These are phyloP conservation scores for Tetrahymena malaccensis DNA, from an alignment of 73 alveolate species.

Conservation along the genomic window DNA sequence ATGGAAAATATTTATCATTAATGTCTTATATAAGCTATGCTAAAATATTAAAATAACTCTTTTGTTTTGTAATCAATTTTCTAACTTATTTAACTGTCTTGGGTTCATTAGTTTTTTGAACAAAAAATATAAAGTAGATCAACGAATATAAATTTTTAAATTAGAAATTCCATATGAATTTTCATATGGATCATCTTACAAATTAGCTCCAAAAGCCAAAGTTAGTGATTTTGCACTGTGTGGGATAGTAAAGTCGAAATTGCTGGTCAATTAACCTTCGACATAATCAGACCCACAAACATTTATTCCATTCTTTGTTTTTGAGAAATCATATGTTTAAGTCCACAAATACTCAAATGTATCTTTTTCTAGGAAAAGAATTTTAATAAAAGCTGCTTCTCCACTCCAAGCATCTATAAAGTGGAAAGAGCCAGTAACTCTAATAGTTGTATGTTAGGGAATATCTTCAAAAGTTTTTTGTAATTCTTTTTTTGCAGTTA, in stretches of 20 bases:
- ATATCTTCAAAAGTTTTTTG: constrained; percentile 44
- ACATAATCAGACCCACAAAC: constrained; percentile 60
- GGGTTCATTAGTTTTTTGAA: too few species aligned
- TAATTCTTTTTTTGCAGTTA: constrained; percentile 49
- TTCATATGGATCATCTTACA: constrained; percentile 64
- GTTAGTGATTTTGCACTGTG: constrained; percentile 35
- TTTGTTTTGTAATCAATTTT: too few species aligned
- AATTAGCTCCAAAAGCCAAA: constrained; percentile 49
- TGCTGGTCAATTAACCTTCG: constrained; percentile 53
- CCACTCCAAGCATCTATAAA: constrained; percentile 79
- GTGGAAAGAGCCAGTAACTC: constrained; percentile 60
- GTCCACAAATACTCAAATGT: constrained; percentile 61
- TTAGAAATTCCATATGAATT: constrained; percentile 60
- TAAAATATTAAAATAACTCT: too few species aligned
- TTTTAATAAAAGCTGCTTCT: constrained; percentile 62
- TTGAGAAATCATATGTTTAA: constrained; percentile 44
- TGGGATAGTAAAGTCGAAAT: constrained; percentile 44
- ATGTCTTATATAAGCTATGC: too few species aligned
- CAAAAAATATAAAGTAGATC: not conserved
- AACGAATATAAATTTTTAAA: constrained; percentile 29
- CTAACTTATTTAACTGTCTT: not conserved
- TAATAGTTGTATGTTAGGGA: constrained; percentile 51
- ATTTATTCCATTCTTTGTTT: constrained; percentile 50
- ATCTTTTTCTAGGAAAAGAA: constrained; percentile 35
- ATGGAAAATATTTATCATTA: too few species aligned